phyloP scores from a whole-genome alignment of 1,284 basidiomycete genomes.

The Phlebopus sp. region DNA sequence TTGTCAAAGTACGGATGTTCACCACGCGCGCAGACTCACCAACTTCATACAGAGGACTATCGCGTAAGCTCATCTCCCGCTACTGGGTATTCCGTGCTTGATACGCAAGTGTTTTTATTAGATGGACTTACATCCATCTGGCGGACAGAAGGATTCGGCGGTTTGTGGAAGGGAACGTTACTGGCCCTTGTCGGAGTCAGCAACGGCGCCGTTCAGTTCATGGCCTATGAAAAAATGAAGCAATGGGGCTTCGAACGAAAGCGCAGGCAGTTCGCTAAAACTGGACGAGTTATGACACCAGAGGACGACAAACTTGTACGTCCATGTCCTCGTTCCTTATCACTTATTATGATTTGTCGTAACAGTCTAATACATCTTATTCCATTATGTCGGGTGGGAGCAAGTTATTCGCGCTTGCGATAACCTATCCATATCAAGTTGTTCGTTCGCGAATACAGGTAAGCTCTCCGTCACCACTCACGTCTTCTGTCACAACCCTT shows the following conservation, averaged over 20 bases:
- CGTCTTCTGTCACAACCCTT: background rate
- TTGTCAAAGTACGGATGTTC: conserved; percentile 97
- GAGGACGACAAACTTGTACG: conserved; percentile 83
- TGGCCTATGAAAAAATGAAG: conserved; percentile 96
- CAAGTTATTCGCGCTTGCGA: conserved; percentile 81
- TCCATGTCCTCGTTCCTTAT: conserved; percentile 11
- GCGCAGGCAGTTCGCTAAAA: conserved; percentile 51
- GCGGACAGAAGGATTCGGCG: conserved; percentile 72
- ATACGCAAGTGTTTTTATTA: conserved; percentile 29
- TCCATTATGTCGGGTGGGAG: conserved; percentile 90
- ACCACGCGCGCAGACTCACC: conserved; percentile 70
- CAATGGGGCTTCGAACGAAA: conserved; percentile 82
- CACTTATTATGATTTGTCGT: background rate
- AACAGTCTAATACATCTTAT: conserved; percentile 88
- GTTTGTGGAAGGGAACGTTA: conserved; percentile 85
- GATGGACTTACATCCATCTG: conserved; percentile 78
- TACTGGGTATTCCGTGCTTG: background rate
- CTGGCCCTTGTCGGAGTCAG: conserved; percentile 92
- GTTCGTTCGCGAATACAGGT: conserved; percentile 93
- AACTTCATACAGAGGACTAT: conserved; percentile 73
- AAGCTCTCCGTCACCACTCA: conserved; percentile 19
- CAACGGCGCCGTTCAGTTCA: conserved; percentile 96
- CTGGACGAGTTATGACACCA: conserved; percentile 64
- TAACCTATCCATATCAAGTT: conserved; percentile 98
- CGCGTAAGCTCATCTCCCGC: conserved; percentile 52